Base-by-base conservation (phyloP, 768 basidiomycete genomes). In the Pulveroboletus sp. region DNA sequence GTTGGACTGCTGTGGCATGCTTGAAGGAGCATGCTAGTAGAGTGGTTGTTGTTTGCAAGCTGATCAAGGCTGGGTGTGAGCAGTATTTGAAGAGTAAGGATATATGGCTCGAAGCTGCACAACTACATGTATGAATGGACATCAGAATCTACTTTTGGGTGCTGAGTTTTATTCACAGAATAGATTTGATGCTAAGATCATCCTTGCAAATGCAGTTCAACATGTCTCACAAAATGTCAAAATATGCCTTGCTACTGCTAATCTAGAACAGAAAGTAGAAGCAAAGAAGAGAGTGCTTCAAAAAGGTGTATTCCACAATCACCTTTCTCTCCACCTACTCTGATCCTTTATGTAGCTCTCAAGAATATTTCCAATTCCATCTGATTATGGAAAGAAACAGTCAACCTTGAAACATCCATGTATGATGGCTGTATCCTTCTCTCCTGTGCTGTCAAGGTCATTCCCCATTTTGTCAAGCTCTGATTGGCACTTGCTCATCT, bases 291-390 rank as follows among this genome's bases (percentile, higher is more conserved):
- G 93, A 2, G 96, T 98, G 0, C 66, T 97, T 14, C 77, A 94
- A 41, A 97, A 97, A 81, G 89, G 93, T 89, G 38, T 33, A 75
- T 60, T 21, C 7, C 33, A 3, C 8, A 33, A 6, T 41, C 1
- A 3, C 17, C 27, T 51, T 43, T 37, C 26, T 50, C 1, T 35
- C 39, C 6, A 9, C 17, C 0, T 11, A 3, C 27, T 8, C 6
- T 38, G 8, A 51, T 45, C 21, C 24, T 39, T 27, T 26, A 5
- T 39, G 39, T 47, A 91, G 93, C 95, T 3, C 85, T 99, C 28
- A 96, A 98, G 68, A 90, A 93, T 60, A 96, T 99, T 35, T 94
- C 95, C 2, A 97, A 94, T 60, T 98, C 95, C 0, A 93, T 98
- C 42, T 83, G 90, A 10, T 73, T 99, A 9, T 98, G 96, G 96